Conservation (phyloP, 805 yeast genomes). For the Metschnikowia peoriensis region DNA sequence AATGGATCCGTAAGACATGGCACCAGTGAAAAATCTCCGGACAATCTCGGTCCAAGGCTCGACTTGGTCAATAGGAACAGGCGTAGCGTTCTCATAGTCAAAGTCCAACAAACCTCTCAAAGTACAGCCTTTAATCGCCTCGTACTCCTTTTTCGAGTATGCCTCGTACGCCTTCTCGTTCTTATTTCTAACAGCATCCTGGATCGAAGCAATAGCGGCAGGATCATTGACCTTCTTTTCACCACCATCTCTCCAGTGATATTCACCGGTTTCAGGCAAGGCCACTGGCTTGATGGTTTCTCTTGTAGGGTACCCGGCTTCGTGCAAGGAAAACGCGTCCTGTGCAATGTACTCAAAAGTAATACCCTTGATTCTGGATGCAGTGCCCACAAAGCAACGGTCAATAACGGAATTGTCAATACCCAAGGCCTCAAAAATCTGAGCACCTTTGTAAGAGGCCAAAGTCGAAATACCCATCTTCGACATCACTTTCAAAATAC, state of each 20-base stretch:
- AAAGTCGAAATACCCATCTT: constrained; percentile 99
- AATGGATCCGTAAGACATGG: constrained; percentile 98
- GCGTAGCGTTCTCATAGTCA: constrained; percentile 66
- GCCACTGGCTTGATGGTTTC: constrained; percentile 66
- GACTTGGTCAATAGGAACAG: constrained; percentile 94
- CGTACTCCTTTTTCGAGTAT: constrained; percentile 85
- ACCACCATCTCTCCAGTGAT: constrained; percentile 99
- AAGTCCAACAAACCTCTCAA: constrained; percentile 91
- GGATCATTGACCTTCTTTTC: constrained; percentile 95
- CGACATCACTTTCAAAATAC: constrained; percentile 95
- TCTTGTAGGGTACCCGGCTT: constrained; percentile 84
- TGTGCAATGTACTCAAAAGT: constrained; percentile 95
- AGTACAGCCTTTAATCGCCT: constrained; percentile 90
- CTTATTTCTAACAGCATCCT: constrained; percentile 97
- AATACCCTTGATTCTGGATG: constrained; percentile 93
- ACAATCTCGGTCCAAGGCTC: constrained; percentile 99
- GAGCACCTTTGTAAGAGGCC: constrained; percentile 99
- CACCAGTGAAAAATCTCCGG: constrained; percentile 97
- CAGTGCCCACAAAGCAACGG: constrained; percentile 95
- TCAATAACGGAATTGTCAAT: constrained; percentile 93
- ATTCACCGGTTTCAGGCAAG: constrained; percentile 94
- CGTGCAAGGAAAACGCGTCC: constrained; percentile 93
- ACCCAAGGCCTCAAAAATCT: constrained; percentile 95
- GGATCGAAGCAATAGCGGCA: constrained; percentile 88
- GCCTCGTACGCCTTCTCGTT: constrained; percentile 91